Conservation (phyloP, 345 rosid species). For the Melaleuca alternifolia region DNA sequence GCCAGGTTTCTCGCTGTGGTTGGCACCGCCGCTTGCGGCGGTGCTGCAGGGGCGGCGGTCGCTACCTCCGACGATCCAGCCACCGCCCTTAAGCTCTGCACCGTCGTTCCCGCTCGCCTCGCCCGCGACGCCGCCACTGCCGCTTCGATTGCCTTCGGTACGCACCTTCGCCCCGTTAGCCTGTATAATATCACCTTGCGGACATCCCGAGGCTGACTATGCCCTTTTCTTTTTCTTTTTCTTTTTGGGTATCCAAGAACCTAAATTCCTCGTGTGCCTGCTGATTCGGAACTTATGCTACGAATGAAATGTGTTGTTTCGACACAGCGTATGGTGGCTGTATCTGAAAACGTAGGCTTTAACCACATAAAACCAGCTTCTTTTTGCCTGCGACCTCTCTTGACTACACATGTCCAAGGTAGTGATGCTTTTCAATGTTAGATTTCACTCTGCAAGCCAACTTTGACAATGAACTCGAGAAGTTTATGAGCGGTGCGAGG, state of each 20-base stretch:
- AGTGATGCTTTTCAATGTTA: not conserved
- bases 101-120: constrained; percentile 66
- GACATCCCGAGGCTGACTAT: not conserved
- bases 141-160: constrained; percentile 84
- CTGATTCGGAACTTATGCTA: not conserved
- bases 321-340: not conserved
- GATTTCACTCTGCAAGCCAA: not conserved
- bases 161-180: not conserved
- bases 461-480: not conserved
- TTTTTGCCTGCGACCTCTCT: not conserved
- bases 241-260: not conserved
- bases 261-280: not conserved
- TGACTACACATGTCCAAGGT: not conserved
- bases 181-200: not conserved
- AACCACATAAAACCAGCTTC: not conserved
- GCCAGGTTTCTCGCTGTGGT: constrained; percentile 35
- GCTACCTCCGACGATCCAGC: constrained; percentile 74
- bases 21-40: constrained; percentile 50
- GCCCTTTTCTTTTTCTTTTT: not conserved
- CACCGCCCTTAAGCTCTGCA: constrained; percentile 60
- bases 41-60: constrained; percentile 48
- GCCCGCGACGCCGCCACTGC: constrained; percentile 63
- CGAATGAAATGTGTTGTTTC: not conserved
- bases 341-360: not conserved
- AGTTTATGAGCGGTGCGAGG: not conserved